Base-by-base conservation (phyloP, 2,329 filamentous ascomycete species). In the Aureobasidium musti region DNA sequence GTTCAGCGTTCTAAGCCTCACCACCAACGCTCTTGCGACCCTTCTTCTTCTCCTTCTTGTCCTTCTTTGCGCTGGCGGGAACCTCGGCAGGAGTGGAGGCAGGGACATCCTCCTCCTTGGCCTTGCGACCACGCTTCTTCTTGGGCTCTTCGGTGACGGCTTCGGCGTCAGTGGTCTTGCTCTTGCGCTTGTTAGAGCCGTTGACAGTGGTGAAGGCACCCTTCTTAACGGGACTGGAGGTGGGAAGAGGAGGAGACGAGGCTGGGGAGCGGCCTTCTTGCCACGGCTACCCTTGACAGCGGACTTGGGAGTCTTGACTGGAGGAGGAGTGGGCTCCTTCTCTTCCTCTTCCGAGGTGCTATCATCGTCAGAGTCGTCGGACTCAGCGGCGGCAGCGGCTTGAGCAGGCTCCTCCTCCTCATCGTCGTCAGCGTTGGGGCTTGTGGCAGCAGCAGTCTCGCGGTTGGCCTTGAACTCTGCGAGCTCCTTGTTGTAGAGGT, bases 401-500 rank as follows among this genome's bases (percentile, higher is more conserved):
- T 47, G 43, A 14, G 23, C 59, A 23, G 57, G 56, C 11, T 63
- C 56, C 11, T 65, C 63, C 7, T 43, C 41, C 11, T 74, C 76
- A 14, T 76, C 74, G 43, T 77, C 77, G 7, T 70, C 76, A 33
- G 72, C 71, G 21, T 79, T 75, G n/a, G 61, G 47, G 37, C 49
- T 54, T 11, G 76, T 77, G 21, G 79, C 79, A 68, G 79, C 78
- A 50, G 78, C 76, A 0, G 81, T 76, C 56, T 30, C 67, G 26
- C 71, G 75, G n/a, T 78, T 79, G 61, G 82, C 82, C 73, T 86
- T 83, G 79, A 88, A 89, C 3, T 79, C 80, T 60, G 79, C 79
- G 73, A 85, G 80, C 63, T 84, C 81, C 65, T 81, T 77, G 70
- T 85, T 82, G 77, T 86, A 88, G 50, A 81, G 76, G 57, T 83